A percentile compares a stretch with the other conserved stretches of the same genome.
These are phyloP conservation scores for Puccinia polysora DNA, from an alignment of 1,284 basidiomycete species.

Conservation along the genomic window DNA sequence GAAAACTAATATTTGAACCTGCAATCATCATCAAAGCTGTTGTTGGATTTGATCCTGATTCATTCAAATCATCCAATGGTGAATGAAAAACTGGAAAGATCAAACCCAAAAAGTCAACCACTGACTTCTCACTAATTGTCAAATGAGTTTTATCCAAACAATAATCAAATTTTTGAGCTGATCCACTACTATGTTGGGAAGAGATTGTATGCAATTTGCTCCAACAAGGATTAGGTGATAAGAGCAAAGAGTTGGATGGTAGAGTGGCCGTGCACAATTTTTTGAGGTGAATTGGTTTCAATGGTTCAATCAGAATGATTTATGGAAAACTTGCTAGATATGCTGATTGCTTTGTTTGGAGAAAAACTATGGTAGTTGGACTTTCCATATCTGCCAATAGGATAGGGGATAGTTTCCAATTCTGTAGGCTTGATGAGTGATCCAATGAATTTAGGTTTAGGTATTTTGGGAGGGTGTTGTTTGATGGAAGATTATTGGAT, in stretches of 20 bases:
- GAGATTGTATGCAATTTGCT: conserved; percentile 16
- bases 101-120: too few relatives aligned
- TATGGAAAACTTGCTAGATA: neutral
- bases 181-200: neutral
- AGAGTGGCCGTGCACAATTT: neutral
- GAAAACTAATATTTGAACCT: too few relatives aligned
- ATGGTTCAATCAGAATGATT: neutral
- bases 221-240: neutral
- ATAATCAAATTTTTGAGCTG: neutral
- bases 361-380: too few relatives aligned
- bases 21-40: too few relatives aligned
- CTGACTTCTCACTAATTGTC: neutral
- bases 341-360: neutral
- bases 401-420: neutral
- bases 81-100: too few relatives aligned
- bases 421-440: neutral
- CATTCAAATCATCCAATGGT: too few relatives aligned
- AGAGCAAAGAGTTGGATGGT: neutral
- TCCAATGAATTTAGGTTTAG: conserved; percentile 58
- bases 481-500: conserved; percentile 84
- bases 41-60: too few relatives aligned
- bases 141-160: neutral
- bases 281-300: neutral
- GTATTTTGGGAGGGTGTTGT: conserved; percentile 70
- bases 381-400: neutral